Evolutionary conservation across 2,329 filamentous ascomycete species (phyloP), one percentile per base, ranked within the genome.

Genomic region (Diplodia mutila): DNA sequence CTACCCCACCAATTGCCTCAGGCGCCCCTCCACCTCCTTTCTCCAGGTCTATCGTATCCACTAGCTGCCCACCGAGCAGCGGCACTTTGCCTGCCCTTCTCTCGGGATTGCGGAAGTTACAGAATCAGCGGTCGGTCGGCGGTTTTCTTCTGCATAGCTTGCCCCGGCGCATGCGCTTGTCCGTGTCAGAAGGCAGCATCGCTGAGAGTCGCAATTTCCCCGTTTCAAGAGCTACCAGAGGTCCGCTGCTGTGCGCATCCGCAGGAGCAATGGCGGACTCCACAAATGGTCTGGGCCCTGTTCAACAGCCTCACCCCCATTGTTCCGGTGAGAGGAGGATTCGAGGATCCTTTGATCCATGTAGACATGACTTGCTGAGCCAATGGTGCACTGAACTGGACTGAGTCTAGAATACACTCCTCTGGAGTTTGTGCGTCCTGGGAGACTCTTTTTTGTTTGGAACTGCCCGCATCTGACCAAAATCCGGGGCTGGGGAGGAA

Each of bases 1-100:
- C 59, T 63, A 63, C 59, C 59, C 59, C 59, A 63, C 59, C 59
- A 63, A 49, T 51, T 48, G 21, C 42, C n/a, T 42, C 42, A 16
- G 23, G 23, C 57, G 21, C 34, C 55, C 57, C 54, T 54, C 53
- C 53, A 55, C 16, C 29, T 23, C 55, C 42, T 63, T 46, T 51
- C 59, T 63, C 59, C 42, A 63, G 42, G 42, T 51, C 21, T 46
- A 21, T 21, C 14, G 42, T 46, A 21, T 49, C 57, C 57, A 61
- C 39, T 23, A 27, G 5, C 21, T 21, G 12, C 8, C 54, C n/a
- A 37, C 14, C 16, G 23, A 39, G 42, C 34, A 21, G 8, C 37
- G 23, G 57, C 39, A 51, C 59, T 63, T 63, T 63, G 59, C 39
- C 12, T 63, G 59, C 59, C 59, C 59, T 12, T 37, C 8, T 4